Percentiles rank a stretch among this genome's conserved stretches.
Evolutionary conservation across 2,329 filamentous ascomycete species (phyloP).

Genomic region (Onygenales sp.): DNA sequence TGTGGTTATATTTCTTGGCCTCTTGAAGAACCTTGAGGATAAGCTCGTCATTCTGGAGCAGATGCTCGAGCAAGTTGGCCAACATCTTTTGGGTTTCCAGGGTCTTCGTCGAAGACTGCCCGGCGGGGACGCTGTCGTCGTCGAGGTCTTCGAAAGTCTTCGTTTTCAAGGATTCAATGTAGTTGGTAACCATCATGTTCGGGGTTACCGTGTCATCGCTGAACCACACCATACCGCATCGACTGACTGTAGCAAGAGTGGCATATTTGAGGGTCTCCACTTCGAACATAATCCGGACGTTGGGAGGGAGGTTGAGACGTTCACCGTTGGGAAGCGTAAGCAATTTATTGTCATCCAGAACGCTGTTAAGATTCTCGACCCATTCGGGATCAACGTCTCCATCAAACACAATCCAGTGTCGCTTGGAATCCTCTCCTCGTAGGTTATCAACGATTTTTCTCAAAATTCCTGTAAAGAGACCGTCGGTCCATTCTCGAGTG

Average conservation of each 20-base stretch:
- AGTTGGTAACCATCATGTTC: constrained; percentile 85
- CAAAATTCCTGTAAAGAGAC: constrained; percentile 93
- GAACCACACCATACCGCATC: constrained; percentile 99
- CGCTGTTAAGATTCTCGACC: constrained; percentile 99
- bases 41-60: constrained; percentile 71
- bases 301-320: constrained; percentile 83
- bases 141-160: constrained; percentile 91
- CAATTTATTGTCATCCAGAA: constrained; percentile 97
- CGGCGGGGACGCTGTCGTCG: constrained; percentile 72
- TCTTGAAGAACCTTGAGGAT: constrained; percentile 66
- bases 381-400: constrained; percentile 98
- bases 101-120: constrained; percentile 67
- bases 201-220: constrained; percentile 94
- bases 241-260: constrained; percentile 95
- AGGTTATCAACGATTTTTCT: constrained; percentile 98
- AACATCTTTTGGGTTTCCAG: constrained; percentile 69
- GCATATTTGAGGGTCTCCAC: constrained; percentile 97
- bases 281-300: constrained; percentile 99
- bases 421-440: constrained; percentile 89
- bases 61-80: constrained; percentile 66
- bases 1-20: constrained; percentile 75
- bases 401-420: constrained; percentile 99
- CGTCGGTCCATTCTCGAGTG: constrained; percentile 97
- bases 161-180: constrained; percentile 71
- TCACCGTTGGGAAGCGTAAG: constrained; percentile 96